Base-by-base conservation (phyloP, 352 stramenopile genomes). In the Pythium biforme region DNA sequence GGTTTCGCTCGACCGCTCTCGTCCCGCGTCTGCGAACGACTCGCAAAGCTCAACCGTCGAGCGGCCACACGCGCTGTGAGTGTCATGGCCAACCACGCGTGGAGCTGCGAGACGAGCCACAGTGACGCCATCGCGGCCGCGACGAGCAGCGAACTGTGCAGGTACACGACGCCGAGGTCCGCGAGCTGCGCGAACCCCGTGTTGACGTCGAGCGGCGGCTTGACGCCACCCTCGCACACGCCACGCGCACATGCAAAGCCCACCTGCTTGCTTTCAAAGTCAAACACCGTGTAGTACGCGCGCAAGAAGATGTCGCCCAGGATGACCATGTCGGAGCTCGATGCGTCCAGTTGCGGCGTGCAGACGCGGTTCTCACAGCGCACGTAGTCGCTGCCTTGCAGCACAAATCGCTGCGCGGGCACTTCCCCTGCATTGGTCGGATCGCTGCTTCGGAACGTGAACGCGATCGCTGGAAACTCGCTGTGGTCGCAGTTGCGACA, bases 251-350 rank as follows among this genome's bases (percentile, higher is more conserved):
- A 81, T 23, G 73, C 73, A 55, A 81, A 76, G 0, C 60, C 70
- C 19, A 81, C 37, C n/a, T 59, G 62, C 39, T 62, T 60, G 2
- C 49, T 50, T 19, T 66, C 57, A 27, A 68, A 62, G 60, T 81
- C 70, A 48, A 81, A 81, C 7, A 64, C 52, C 4, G 73, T 76
- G 64, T 81, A 81, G 60, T 81, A 81, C 22, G 70, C 66, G 6
- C 73, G 67, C 22, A 81, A 20, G 43, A 79, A 79, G 17, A 77
- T 54, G n/a, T 70, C 69, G 19, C 72, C 72, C 17, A 79, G 66
- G 34, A 79, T 64, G 23, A 74, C 51, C 26, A 74, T 43, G 29
- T 61, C 52, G 17, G 57, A 70, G 19, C 43, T 59, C 11, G 68
- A 74, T 27, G 55, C 27, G 37, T 77, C 73, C 19, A 81, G 49